Conservation (phyloP, 306 rosid species). For the Lathyrus oleraceus region DNA sequence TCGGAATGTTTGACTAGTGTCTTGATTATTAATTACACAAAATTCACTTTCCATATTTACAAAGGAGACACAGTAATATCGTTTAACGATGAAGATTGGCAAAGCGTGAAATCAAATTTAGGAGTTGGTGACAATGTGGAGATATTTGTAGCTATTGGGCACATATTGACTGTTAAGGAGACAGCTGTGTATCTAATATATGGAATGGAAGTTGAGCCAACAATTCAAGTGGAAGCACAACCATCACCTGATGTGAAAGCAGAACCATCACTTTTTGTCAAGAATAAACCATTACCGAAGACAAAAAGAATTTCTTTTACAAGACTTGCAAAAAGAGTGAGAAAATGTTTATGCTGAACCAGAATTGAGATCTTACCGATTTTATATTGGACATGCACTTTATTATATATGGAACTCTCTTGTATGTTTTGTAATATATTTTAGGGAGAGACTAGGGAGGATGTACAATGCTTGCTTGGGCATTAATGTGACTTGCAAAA, state of each 20-base stretch:
- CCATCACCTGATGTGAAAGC: background rate
- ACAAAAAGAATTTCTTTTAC: no score
- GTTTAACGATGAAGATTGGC: conserved; percentile 29
- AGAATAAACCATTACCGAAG: background rate
- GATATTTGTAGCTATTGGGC: conserved; percentile 6
- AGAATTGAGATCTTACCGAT: no score
- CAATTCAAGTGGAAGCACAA: no score
- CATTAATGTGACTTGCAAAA: no score
- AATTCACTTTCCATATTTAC: conserved; percentile 11
- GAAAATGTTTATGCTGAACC: no score
- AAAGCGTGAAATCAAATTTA: background rate
- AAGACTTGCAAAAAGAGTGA: no score
- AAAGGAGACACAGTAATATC: conserved; percentile 8
- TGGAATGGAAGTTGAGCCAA: background rate
- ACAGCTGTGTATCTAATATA: conserved; percentile 22
- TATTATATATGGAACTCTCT: no score
- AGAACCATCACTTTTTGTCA: background rate
- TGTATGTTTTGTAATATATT: no score
- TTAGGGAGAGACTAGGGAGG: no score
- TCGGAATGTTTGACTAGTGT: background rate
- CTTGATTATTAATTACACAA: conserved; percentile 28
- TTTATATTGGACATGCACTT: no score
- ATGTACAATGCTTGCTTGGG: no score
- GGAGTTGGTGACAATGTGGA: conserved; percentile 8
- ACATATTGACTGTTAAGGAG: background rate